Percentiles rank a stretch among this genome's conserved stretches.
phyloP scores from a whole-genome alignment of 2,329 filamentous ascomycete genomes.

The Diaporthe nobilis region DNA sequence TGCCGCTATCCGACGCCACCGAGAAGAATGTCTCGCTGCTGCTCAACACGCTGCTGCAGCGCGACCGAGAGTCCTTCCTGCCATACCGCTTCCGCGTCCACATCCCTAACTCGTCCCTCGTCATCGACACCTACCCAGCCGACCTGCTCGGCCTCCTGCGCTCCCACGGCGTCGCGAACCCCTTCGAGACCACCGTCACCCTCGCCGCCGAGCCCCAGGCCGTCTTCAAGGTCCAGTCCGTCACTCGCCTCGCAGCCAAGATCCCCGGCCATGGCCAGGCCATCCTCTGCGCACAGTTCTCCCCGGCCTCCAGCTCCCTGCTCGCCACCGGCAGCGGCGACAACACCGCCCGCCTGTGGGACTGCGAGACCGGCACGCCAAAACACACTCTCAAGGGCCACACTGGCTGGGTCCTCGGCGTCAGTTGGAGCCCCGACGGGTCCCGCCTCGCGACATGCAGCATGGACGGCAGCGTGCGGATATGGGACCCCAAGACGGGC shows the following conservation, averaged over 20 bases:
- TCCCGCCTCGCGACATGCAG: slow-evolving; percentile 87
- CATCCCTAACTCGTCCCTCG: slow-evolving; percentile 65
- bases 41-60: slow-evolving; percentile 83
- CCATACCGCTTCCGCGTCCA: slow-evolving; percentile 74
- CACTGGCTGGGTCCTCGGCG: slow-evolving; percentile 89
- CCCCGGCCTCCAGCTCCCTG: slow-evolving; percentile 80
- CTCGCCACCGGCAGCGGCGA: slow-evolving; percentile 94
- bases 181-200: slow-evolving; percentile 66
- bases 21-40: slow-evolving; percentile 92
- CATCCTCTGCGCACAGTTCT: slow-evolving; percentile 89
- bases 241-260: slow-evolving; percentile 88
- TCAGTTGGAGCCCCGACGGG: slow-evolving; percentile 89
- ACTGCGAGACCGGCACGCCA: slow-evolving; percentile 93
- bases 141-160: slow-evolving; percentile 69
- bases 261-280: slow-evolving; percentile 94
- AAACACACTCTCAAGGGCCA: slow-evolving; percentile 89
- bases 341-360: slow-evolving; percentile 92
- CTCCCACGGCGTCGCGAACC: slow-evolving; percentile 69
- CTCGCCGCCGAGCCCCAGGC: slow-evolving; percentile 83
- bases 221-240: slow-evolving; percentile 92
- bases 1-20: slow-evolving; percentile 86
- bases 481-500: slow-evolving; percentile 90
- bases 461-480: slow-evolving; percentile 91
- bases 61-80: slow-evolving; percentile 71
- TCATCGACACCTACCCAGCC: slow-evolving; percentile 69